These are phyloP conservation scores for Protea cynaroides DNA, from an alignment of 164 flowering plant genomes.

Conservation along the genomic window DNA sequence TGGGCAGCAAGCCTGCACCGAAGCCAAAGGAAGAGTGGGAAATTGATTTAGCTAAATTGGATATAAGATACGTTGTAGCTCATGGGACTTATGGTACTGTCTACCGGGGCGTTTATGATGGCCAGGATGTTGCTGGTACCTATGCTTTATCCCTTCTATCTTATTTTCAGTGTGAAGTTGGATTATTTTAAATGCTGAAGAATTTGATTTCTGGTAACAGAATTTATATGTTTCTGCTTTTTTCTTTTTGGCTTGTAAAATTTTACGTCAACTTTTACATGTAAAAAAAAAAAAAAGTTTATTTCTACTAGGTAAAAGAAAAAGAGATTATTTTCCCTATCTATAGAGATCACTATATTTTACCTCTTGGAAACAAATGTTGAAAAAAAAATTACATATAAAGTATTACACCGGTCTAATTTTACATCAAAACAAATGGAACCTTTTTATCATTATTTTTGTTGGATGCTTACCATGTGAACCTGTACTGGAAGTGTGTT, in stretches of 20 bases:
- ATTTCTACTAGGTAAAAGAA: too few species aligned
- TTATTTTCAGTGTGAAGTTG: not conserved
- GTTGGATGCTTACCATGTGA: not conserved
- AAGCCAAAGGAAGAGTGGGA: slow-evolving; percentile 73
- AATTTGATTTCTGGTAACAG: not conserved
- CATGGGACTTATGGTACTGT: slow-evolving; percentile 91
- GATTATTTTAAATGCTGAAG: not conserved
- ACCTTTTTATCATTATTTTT: not conserved
- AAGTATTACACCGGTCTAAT: too few species aligned
- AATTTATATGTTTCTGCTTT: not conserved
- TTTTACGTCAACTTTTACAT: too few species aligned
- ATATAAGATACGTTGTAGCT: slow-evolving; percentile 52
- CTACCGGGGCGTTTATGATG: slow-evolving; percentile 65
- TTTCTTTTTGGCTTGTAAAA: too few species aligned
- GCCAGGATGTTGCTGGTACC: slow-evolving; percentile 82
- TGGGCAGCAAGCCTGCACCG: slow-evolving; percentile 27
- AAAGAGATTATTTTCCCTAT: too few species aligned
- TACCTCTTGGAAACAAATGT: too few species aligned
- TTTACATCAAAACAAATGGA: too few species aligned
- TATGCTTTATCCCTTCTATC: not conserved
- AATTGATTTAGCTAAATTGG: slow-evolving; percentile 71
- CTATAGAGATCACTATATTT: too few species aligned
- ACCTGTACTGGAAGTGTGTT: too few species aligned
- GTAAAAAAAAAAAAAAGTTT: too few species aligned
- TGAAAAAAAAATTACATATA: too few species aligned